Evolutionary conservation across 257 asterid species (phyloP).

Genomic region (Solanum phureja): DNA sequence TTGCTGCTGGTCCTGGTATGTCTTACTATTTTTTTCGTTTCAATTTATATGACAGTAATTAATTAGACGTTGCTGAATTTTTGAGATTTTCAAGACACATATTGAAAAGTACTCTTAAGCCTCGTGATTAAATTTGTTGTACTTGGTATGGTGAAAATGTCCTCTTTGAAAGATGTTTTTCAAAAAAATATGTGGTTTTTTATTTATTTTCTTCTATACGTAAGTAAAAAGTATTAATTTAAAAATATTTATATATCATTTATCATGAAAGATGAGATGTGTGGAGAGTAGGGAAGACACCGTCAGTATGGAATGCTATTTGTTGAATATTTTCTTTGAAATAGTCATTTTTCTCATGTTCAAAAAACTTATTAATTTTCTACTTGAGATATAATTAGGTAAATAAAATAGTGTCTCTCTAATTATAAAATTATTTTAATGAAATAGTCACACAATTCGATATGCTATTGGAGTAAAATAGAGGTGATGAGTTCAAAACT

Average conservation of each 20-base stretch:
- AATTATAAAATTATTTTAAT: too few species aligned
- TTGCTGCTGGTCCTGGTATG: constrained; percentile 66
- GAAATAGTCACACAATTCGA: too few species aligned
- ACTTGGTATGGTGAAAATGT: neutral
- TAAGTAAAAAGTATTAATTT: neutral
- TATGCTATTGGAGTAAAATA: neutral
- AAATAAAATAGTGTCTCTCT: too few species aligned
- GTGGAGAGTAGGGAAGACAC: neutral
- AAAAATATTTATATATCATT: neutral
- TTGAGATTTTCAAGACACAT: neutral
- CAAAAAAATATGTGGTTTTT: neutral
- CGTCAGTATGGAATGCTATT: too few species aligned
- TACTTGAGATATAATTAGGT: too few species aligned
- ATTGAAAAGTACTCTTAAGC: neutral
- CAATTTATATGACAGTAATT: neutral
- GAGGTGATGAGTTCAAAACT: neutral
- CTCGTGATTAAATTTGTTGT: neutral
- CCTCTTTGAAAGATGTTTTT: neutral
- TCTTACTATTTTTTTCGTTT: neutral
- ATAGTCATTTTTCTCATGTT: too few species aligned
- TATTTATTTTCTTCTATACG: neutral
- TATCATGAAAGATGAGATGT: neutral
- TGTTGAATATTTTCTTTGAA: too few species aligned
- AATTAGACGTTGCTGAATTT: neutral
- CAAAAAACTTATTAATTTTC: too few species aligned